phyloP scores from a whole-genome alignment of 2,329 filamentous ascomycete species.

The Fusarium pininemorale region DNA sequence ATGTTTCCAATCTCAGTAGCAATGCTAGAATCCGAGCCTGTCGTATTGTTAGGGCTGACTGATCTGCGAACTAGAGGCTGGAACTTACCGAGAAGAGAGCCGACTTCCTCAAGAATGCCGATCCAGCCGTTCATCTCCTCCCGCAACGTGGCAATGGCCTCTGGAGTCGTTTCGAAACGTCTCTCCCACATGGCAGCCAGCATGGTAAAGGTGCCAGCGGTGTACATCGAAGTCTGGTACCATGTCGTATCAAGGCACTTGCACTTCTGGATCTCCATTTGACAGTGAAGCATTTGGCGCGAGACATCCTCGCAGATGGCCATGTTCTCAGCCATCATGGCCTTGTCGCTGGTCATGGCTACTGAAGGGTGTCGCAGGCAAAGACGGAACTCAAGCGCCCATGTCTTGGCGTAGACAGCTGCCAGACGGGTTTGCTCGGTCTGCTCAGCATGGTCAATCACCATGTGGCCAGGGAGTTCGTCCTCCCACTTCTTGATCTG shows the following conservation, averaged over 20 bases:
- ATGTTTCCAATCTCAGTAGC: conserved; percentile 57
- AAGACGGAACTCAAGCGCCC: conserved; percentile 66
- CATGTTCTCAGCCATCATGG: conserved; percentile 69
- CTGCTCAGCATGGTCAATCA: conserved; percentile 54
- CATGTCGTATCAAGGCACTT: conserved; percentile 81
- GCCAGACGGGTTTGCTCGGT: conserved; percentile 58
- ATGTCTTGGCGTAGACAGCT: conserved; percentile 63
- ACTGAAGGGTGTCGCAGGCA: conserved; percentile 70
- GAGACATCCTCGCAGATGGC: conserved; percentile 73
- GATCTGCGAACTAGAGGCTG: neutral
- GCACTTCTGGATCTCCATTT: conserved; percentile 66
- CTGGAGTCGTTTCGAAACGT: conserved; percentile 65
- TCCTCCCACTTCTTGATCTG: conserved; percentile 71
- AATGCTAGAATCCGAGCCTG: conserved; percentile 57
- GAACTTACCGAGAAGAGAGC: conserved; percentile 70
- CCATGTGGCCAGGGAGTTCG: conserved; percentile 69
- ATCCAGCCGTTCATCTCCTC: conserved; percentile 77
- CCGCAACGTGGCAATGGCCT: conserved; percentile 68
- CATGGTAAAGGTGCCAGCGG: conserved; percentile 77
- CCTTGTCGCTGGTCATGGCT: conserved; percentile 62
- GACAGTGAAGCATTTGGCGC: conserved; percentile 69
- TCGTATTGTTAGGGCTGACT: conserved; percentile 25
- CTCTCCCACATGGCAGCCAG: conserved; percentile 76
- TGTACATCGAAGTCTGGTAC: conserved; percentile 77
- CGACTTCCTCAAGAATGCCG: conserved; percentile 72